Conservation (phyloP, 352 stramenopile genomes). For the Globisporangium carolinianum region DNA sequence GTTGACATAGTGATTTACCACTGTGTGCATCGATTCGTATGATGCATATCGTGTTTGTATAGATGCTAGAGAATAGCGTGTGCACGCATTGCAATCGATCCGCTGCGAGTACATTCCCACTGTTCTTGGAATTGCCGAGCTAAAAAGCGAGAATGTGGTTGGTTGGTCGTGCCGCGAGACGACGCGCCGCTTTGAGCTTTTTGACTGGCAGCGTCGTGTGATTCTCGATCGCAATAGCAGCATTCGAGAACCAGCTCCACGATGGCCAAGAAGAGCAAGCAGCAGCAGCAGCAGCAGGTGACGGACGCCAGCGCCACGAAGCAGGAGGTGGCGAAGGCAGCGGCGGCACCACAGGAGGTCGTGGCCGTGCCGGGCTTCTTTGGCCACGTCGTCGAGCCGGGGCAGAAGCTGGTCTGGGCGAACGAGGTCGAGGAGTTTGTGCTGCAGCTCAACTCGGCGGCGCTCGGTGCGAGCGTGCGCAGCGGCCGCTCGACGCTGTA, state of each 20-base stretch:
- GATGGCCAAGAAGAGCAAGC: slow-evolving; percentile 9
- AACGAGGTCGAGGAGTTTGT: slow-evolving; percentile 74
- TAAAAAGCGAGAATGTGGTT: no score
- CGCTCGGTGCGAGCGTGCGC: slow-evolving; percentile 43
- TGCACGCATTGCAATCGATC: no score
- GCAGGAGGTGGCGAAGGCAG: slow-evolving; percentile 7
- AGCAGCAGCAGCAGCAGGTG: neutral
- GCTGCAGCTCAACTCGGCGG: slow-evolving; percentile 71
- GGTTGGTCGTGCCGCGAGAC: no score
- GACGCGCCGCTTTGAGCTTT: no score
- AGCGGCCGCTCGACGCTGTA: slow-evolving; percentile 69
- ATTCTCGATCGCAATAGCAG: no score
- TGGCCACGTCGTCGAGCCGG: slow-evolving; percentile 56
- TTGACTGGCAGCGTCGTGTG: no score
- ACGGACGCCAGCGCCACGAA: slow-evolving; percentile 2
- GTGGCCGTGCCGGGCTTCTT: slow-evolving; percentile 71
- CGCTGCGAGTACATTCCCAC: no score
- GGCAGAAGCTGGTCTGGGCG: slow-evolving; percentile 52
- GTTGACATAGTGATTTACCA: no score
- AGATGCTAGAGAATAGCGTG: no score
- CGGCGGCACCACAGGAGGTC: slow-evolving; percentile 23
- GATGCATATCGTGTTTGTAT: no score
- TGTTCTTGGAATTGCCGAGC: no score
- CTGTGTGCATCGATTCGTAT: no score
- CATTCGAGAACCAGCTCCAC: neutral